phyloP scores from a whole-genome alignment of 2,329 filamentous ascomycete genomes.

The Botrytis galanthina region DNA sequence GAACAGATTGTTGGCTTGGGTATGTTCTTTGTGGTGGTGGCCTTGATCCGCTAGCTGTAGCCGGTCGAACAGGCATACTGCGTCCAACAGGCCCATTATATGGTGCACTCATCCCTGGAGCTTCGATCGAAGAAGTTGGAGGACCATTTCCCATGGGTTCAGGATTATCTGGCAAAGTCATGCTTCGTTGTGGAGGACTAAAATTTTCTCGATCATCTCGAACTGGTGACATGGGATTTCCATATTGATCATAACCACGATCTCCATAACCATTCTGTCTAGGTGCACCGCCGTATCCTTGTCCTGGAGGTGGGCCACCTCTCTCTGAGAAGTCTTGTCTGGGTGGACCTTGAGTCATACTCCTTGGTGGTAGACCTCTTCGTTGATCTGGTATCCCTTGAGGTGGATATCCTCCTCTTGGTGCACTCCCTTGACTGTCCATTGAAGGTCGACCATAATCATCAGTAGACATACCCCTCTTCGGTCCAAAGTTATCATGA shows the following conservation, averaged over 20 bases:
- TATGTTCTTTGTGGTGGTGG: slow-evolving; percentile 55
- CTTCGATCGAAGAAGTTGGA: slow-evolving; percentile 31
- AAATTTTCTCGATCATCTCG: slow-evolving; percentile 43
- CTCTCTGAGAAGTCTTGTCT: slow-evolving; percentile 14
- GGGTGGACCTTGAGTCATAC: slow-evolving; percentile 25
- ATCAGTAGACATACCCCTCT: slow-evolving; percentile 26
- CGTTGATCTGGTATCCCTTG: slow-evolving; percentile 30
- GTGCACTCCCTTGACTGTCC: slow-evolving; percentile 32
- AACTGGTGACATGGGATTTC: slow-evolving; percentile 30
- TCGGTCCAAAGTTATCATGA: slow-evolving; percentile 23
- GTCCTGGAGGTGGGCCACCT: slow-evolving; percentile 20
- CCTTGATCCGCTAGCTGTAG: slow-evolving; percentile 53
- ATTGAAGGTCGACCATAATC: slow-evolving; percentile 33
- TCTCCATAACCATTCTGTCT: slow-evolving; percentile 33
- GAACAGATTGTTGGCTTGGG: slow-evolving; percentile 41
- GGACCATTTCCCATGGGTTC: slow-evolving; percentile 41
- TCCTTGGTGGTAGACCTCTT: slow-evolving; percentile 26
- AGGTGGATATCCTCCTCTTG: slow-evolving; percentile 30
- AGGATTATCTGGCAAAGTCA: slow-evolving; percentile 56
- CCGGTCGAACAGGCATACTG: slow-evolving; percentile 51
- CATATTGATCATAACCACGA: slow-evolving; percentile 32
- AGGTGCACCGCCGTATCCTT: slow-evolving; percentile 23
- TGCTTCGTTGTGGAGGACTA: slow-evolving; percentile 55
- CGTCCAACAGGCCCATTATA: slow-evolving; percentile 48
- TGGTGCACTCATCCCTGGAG: slow-evolving; percentile 42